Evolutionary conservation across 371 early-diverging fungal species (phyloP).

Genomic region (Mucor racemosus): DNA sequence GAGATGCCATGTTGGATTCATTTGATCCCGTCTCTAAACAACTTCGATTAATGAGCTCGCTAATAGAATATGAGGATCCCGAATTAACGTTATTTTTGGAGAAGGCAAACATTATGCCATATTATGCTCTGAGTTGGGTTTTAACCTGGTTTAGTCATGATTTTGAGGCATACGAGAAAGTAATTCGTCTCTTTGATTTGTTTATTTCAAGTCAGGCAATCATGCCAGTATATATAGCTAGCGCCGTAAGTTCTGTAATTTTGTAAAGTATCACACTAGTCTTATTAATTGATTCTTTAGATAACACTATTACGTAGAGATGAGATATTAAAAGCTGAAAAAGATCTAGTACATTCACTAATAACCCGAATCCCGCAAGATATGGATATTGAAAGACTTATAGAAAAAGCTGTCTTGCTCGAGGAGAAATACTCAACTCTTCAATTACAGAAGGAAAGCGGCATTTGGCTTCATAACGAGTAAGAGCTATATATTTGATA

Average conservation of each 20-base stretch:
- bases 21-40: slow-evolving; percentile 56
- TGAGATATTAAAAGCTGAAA: slow-evolving; percentile 60
- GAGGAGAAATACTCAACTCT: slow-evolving; percentile 52
- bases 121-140: slow-evolving; percentile 85
- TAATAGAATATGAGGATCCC: slow-evolving; percentile 53
- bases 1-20: slow-evolving; percentile 58
- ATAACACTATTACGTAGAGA: slow-evolving; percentile 57
- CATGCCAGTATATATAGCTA: slow-evolving; percentile 77
- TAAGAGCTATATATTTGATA: slow-evolving; percentile 16
- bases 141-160: slow-evolving; percentile 91
- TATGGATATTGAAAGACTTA: slow-evolving; percentile 54
- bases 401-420: slow-evolving; percentile 51
- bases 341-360: slow-evolving; percentile 64
- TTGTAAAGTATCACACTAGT: background rate
- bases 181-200: slow-evolving; percentile 78
- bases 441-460: slow-evolving; percentile 57
- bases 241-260: slow-evolving; percentile 49
- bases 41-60: slow-evolving; percentile 49
- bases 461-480: slow-evolving; percentile 61
- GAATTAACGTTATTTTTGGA: slow-evolving; percentile 42
- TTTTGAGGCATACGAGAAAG: slow-evolving; percentile 59
- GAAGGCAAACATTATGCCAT: slow-evolving; percentile 67
- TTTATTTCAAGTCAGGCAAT: slow-evolving; percentile 75
- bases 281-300: slow-evolving; percentile 20
- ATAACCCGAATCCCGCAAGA: slow-evolving; percentile 65